phyloP scores from a whole-genome alignment of 208 protist genomes.

The Acanthamoeba castellanii region DNA sequence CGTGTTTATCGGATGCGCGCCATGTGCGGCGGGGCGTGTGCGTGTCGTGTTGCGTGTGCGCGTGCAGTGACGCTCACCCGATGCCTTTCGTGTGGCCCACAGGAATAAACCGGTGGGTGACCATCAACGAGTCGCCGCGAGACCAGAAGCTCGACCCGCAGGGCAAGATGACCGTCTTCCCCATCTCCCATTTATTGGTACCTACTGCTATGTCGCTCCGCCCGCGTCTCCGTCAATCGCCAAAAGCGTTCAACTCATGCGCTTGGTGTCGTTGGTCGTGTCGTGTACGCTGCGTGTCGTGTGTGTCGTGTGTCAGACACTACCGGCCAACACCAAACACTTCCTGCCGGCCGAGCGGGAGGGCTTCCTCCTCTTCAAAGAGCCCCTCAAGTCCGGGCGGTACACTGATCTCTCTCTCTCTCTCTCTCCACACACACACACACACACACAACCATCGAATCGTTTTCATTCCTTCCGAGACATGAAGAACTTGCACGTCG shows the following conservation, averaged over 20 bases:
- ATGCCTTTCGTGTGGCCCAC: not conserved
- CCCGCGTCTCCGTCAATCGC: no score
- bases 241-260: no score
- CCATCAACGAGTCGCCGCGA: not conserved
- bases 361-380: constrained; percentile 6
- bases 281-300: not conserved
- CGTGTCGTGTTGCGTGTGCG: not conserved
- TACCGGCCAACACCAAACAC: not conserved
- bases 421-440: no score
- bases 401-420: not conserved
- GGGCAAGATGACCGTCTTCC: constrained; percentile 4
- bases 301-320: no score
- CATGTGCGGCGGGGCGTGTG: no score
- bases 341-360: not conserved
- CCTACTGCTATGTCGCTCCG: no score
- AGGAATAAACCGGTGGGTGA: constrained; percentile 9
- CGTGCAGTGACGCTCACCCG: not conserved
- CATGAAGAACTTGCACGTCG: no score
- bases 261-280: not conserved
- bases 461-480: no score
- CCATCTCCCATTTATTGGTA: constrained; percentile 34
- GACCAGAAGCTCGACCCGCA: not conserved
- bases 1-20: no score
- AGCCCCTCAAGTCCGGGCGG: not conserved
- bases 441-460: no score